These are phyloP conservation scores for Dispira simplex DNA, from an alignment of 192 early-diverging fungal species.

Conservation along the genomic window DNA sequence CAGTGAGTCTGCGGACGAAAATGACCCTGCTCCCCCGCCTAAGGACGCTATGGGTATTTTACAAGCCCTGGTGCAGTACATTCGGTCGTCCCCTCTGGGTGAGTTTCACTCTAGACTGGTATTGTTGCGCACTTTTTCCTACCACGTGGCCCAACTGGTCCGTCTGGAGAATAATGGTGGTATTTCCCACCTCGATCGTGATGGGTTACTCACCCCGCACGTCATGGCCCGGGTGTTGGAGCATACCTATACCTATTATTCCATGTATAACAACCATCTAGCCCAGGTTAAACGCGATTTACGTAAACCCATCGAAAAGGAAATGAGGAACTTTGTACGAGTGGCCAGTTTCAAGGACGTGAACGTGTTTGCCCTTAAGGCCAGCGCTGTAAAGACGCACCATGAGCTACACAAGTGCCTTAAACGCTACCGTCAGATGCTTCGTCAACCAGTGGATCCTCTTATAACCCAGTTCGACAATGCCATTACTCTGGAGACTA, in stretches of 20 bases:
- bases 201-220: background rate
- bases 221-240: conserved; percentile 16
- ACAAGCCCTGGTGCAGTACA: conserved; percentile 64
- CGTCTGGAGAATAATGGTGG: background rate
- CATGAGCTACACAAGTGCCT: conserved; percentile 82
- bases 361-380: conserved; percentile 79
- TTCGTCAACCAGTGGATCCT: conserved; percentile 53
- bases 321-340: conserved; percentile 84
- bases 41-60: conserved; percentile 19
- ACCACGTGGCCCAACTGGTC: conserved; percentile 12
- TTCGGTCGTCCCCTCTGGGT: conserved; percentile 56
- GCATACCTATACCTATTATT: conserved; percentile 72
- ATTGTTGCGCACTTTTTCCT: conserved; percentile 41
- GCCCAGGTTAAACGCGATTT: conserved; percentile 34
- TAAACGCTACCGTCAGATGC: conserved; percentile 61
- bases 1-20: background rate
- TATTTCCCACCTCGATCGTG: background rate
- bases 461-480: conserved; percentile 15
- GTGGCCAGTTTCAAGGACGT: conserved; percentile 97
- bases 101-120: conserved; percentile 65
- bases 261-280: conserved; percentile 47
- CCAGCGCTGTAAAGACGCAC: conserved; percentile 85
- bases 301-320: conserved; percentile 66
- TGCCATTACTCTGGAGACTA: background rate
- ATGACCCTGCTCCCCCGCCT: background rate